Base-by-base conservation (phyloP, 1,139 yeast species). In the Kodamaea suecica region DNA sequence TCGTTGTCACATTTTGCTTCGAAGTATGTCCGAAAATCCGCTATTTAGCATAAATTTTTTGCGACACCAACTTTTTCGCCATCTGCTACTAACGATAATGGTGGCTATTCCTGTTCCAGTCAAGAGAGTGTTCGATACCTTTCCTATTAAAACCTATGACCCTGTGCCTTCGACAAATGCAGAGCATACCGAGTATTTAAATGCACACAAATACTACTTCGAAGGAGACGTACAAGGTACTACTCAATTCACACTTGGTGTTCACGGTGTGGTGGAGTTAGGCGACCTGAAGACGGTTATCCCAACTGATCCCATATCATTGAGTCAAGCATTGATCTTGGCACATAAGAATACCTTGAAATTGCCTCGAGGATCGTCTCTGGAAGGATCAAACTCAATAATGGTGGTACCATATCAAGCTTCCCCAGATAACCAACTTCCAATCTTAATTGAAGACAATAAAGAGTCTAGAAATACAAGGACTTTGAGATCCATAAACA, bases 221-320 rank as follows among this genome's bases (percentile, higher is more conserved):
- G 42, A 42, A 15, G 38, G 37, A n/a, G 5, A 7, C 27, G 10
- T 13, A 8, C 21, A 17, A 11, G 15, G 24, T 5, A 40, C 28
- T 45, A 27, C 39, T 10, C 36, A 44, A 4, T 66, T 71, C 49
- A 58, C 58, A 11, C 46, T 73, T 6, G 76, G 72, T 2, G 73
- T 71, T 1, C 69, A 66, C 46, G 67, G 64, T 42, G 52, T 67
- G 3, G 36, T 48, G 11, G 14, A 27, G 12, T 27, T 14, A 6
- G 14, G 7, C 9, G 51, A 60, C 8, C 6, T 23, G 12, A 46
- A 55, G 1, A 46, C 42, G 2, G 45, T 45, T 6, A 40, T 67
- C 1, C 75, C 78, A 4, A 55, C 66, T 0, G 79, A 73, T 41
- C 78, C 78, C 1, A 48, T 67, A 1, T 68, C 76, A 11, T 46